Base-by-base conservation (phyloP, 192 early-diverging fungal genomes). In the Entomortierella lignicola region DNA sequence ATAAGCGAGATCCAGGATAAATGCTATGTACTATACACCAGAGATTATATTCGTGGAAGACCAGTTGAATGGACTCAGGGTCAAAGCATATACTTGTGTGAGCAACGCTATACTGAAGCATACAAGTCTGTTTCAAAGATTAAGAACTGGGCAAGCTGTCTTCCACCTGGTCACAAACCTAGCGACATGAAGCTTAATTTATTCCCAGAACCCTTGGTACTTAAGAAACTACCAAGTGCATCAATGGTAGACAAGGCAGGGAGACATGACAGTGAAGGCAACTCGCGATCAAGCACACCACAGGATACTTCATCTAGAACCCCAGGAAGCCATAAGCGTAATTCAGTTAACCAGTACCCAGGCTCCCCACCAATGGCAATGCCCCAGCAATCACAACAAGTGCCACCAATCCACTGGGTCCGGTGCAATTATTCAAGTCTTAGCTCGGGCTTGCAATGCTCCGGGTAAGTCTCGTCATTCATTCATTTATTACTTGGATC, bases 61-160 rank as follows among this genome's bases (percentile, higher is more conserved):
- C 89, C 89, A 30, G 31, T 68, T 21, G 75, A 79, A 27, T 79
- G 75, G 75, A 82, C 75, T 20, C 86, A 87, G 54, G 67, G 70
- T 21, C 85, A 88, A 44, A 64, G 84, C 31, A 88, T 91, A 20
- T 92, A 85, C 67, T 63, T 90, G 1, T 93, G 92, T 51, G 91
- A 93, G 57, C 86, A 84, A 21, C 71, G 90, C 30, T 92, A 92
- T 68, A 89, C 72, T 41, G 88, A 89, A 42, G 62, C 82, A 23
- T 82, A 69, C 53, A 92, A 89, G 69, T 72, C 72, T 17, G 80
- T 84, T 23, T 42, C 71, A 8, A 92, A 89, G 81, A 91, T 93
- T 54, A 91, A 91, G 66, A 81, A 89, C 62, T 93, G 92, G 92
- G 63, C 69, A 30, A 73, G 68, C 26, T 83, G 72, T 53, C 68